Evolutionary conservation across 768 basidiomycete genomes (phyloP).

Genomic region (Boletus pseudopeckii): DNA sequence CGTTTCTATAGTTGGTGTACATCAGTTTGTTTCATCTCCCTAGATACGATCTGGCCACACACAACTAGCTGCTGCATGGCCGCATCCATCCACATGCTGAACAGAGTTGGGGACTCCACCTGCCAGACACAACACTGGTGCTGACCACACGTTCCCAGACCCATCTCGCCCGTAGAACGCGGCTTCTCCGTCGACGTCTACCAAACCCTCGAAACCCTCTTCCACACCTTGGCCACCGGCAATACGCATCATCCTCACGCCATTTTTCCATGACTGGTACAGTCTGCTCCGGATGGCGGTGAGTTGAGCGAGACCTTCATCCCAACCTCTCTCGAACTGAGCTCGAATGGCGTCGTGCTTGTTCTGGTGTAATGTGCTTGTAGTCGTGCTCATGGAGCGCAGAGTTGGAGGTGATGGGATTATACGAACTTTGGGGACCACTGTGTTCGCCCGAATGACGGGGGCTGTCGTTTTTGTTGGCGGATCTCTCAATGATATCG

Average conservation of each 20-base stretch:
- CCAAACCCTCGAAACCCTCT: slow-evolving; percentile 35
- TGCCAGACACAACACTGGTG: slow-evolving; percentile 40
- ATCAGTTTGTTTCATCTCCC: not conserved
- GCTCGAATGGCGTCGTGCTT: slow-evolving; percentile 39
- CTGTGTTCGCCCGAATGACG: slow-evolving; percentile 4
- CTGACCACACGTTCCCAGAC: slow-evolving; percentile 9
- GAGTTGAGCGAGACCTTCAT: slow-evolving; percentile 53
- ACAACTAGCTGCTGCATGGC: slow-evolving; percentile 34
- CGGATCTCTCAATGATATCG: slow-evolving; percentile 53
- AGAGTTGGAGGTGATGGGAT: slow-evolving; percentile 53
- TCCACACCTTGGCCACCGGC: slow-evolving; percentile 24
- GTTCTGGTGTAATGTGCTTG: slow-evolving; percentile 28
- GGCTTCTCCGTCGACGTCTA: slow-evolving; percentile 29
- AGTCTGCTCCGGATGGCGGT: slow-evolving; percentile 46
- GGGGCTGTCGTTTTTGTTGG: slow-evolving; percentile 18
- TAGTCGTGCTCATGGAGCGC: slow-evolving; percentile 45
- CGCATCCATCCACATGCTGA: slow-evolving; percentile 36
- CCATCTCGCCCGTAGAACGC: slow-evolving; percentile 24
- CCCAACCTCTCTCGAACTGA: slow-evolving; percentile 63
- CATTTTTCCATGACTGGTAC: slow-evolving; percentile 45
- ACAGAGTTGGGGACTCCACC: slow-evolving; percentile 26
- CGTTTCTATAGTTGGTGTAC: slow-evolving; percentile 4
- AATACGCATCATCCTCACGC: slow-evolving; percentile 43
- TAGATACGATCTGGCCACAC: slow-evolving; percentile 35
- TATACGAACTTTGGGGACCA: slow-evolving; percentile 48